phyloP scores from a whole-genome alignment of 192 early-diverging fungal genomes.

The Coemansia sp. region DNA sequence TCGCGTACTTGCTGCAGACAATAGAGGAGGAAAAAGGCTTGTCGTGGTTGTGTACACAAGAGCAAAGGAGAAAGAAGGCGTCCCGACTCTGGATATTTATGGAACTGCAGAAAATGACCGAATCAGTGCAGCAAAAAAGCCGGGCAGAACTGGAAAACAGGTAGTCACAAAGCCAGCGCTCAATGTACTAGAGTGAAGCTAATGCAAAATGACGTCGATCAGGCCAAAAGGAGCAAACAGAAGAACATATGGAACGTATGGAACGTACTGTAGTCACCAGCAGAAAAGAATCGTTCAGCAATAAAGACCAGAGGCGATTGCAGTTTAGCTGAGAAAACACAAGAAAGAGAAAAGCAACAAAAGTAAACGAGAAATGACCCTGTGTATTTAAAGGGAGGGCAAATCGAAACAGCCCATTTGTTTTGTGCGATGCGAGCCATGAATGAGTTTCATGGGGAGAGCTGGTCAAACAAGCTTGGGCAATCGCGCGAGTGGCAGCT shows the following conservation, averaged over 20 bases:
- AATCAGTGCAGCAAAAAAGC: background rate
- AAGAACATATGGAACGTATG: background rate
- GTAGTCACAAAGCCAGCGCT: background rate
- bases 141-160: background rate
- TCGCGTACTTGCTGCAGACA: background rate
- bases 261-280: background rate
- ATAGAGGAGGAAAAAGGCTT: background rate
- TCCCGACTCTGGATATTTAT: background rate
- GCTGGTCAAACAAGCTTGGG: background rate
- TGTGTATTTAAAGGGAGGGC: no score
- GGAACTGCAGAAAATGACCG: background rate
- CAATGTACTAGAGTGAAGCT: background rate
- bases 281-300: background rate
- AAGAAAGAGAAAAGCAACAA: no score
- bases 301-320: background rate
- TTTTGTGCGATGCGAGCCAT: slow-evolving; percentile 1
- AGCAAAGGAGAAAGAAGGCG: background rate
- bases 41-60: background rate
- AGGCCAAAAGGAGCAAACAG: background rate
- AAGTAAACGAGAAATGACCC: no score
- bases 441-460: background rate
- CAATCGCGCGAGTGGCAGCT: slow-evolving; percentile 2
- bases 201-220: background rate
- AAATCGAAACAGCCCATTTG: background rate
- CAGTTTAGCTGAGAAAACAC: background rate